Evolutionary conservation across 176 grass and related monocot genomes (phyloP).

Genomic region (Lolium perenne): DNA sequence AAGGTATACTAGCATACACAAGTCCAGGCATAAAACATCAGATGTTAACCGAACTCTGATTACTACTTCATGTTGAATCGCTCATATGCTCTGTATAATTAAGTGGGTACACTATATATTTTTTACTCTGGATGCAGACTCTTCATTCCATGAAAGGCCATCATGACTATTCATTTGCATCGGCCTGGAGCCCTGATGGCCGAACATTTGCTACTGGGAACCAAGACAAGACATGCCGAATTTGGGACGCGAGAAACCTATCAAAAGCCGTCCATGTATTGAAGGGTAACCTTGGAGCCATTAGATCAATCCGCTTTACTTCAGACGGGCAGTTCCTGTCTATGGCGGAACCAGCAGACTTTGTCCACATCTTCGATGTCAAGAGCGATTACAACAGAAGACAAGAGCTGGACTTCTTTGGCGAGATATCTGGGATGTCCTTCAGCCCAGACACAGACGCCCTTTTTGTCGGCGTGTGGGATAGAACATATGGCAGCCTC

Average conservation of each 20-base stretch:
- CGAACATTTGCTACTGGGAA: conserved; percentile 92
- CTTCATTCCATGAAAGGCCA: conserved; percentile 81
- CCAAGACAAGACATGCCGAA: conserved; percentile 97
- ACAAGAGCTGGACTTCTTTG: conserved; percentile 98
- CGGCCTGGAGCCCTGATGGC: conserved; percentile 92
- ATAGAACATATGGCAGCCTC: conserved; percentile 93
- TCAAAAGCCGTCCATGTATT: conserved; percentile 74
- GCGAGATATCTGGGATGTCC: conserved; percentile 84
- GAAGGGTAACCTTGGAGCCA: conserved; percentile 90
- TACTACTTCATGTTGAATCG: conserved; percentile 24
- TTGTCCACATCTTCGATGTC: conserved; percentile 86
- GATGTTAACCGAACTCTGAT: conserved; percentile 33
- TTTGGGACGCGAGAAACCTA: conserved; percentile 89
- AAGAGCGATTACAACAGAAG: conserved; percentile 68
- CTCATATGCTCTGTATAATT: conserved; percentile 24
- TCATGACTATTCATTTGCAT: conserved; percentile 88
- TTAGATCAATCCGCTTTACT: conserved; percentile 84
- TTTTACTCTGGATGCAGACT: conserved; percentile 56
- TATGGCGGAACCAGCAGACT: conserved; percentile 93
- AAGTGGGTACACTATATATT: conserved; percentile 9
- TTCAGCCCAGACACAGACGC: conserved; percentile 85
- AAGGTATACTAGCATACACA: conserved; percentile 62
- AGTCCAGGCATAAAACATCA: conserved; percentile 5
- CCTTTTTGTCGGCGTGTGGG: conserved; percentile 88
- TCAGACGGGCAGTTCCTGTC: conserved; percentile 92